These are phyloP conservation scores for Salvia hispanica DNA, from an alignment of 257 asterid species.

Conservation along the genomic window DNA sequence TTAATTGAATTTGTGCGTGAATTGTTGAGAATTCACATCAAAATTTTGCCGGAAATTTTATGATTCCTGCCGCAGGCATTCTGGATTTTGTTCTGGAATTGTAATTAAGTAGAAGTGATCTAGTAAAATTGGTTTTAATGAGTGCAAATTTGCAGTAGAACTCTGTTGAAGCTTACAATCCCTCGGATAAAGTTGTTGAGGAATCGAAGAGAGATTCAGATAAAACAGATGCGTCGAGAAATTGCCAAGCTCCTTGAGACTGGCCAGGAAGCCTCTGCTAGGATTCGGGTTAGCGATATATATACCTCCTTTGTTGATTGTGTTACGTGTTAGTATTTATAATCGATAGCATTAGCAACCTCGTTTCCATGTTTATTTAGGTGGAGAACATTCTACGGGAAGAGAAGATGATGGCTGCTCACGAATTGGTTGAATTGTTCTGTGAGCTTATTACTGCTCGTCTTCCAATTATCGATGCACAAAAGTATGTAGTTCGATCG, in stretches of 20 bases:
- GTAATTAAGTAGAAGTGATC: neutral
- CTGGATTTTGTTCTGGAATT: neutral
- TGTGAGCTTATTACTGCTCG: conserved; percentile 81
- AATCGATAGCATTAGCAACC: too few species aligned
- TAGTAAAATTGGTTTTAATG: conserved; percentile 5
- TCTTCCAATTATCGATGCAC: conserved; percentile 81
- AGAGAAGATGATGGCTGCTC: conserved; percentile 97
- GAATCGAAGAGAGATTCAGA: conserved; percentile 85
- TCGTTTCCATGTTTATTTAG: conserved; percentile 45
- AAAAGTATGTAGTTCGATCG: conserved; percentile 48
- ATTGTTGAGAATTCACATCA: neutral
- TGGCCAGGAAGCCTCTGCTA: conserved; percentile 96
- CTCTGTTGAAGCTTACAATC: conserved; percentile 72
- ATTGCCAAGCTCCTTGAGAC: conserved; percentile 90
- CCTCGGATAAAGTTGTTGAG: conserved; percentile 89
- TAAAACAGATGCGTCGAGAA: conserved; percentile 87
- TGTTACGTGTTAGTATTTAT: neutral
- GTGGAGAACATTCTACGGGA: conserved; percentile 93
- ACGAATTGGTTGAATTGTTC: conserved; percentile 89
- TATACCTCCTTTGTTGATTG: neutral
- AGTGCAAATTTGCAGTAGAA: conserved; percentile 61
- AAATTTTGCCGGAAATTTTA: neutral
- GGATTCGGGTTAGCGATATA: conserved; percentile 65
- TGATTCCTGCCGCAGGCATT: neutral
- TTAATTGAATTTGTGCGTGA: conserved; percentile 11